Conservation (phyloP, 768 basidiomycete species). For the Boletus tylopilopsis region DNA sequence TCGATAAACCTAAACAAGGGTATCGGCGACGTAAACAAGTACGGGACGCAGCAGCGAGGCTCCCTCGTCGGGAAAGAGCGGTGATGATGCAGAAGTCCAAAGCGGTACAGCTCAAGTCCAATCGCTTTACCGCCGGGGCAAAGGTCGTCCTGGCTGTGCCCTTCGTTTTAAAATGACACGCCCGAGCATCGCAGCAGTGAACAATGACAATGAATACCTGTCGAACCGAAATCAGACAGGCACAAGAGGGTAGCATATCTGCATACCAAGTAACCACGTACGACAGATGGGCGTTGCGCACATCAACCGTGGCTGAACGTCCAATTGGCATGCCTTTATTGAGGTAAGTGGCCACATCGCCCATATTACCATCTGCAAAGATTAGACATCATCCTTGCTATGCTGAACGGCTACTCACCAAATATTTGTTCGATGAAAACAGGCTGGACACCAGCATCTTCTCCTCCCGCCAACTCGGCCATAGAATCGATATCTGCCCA, state of each 20-base stretch:
- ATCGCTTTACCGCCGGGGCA: conserved; percentile 55
- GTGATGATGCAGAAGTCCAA: no score
- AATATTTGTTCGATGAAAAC: conserved; percentile 92
- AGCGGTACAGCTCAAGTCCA: no score
- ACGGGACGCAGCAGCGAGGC: conserved; percentile 6
- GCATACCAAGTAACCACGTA: conserved; percentile 93
- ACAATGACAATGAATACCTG: conserved; percentile 87
- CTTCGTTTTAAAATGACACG: conserved; percentile 59
- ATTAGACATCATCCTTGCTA: not conserved
- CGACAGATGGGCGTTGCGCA: conserved; percentile 91
- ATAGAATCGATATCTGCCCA: conserved; percentile 86
- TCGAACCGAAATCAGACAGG: conserved; percentile 9
- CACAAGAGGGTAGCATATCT: not conserved
- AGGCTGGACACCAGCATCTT: conserved; percentile 69
- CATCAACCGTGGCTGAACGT: conserved; percentile 73
- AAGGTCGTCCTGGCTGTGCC: conserved; percentile 42
- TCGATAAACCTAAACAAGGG: not conserved
- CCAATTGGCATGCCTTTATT: conserved; percentile 82
- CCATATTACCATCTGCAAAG: conserved; percentile 75
- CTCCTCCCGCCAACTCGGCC: conserved; percentile 73
- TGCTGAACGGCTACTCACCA: conserved; percentile 44
- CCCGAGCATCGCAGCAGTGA: conserved; percentile 81
- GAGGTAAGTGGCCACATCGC: conserved; percentile 58
- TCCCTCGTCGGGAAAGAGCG: no score
- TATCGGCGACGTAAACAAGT: not conserved